Base-by-base conservation (phyloP, 129 eudicot species). In the Flaveria brownii region DNA sequence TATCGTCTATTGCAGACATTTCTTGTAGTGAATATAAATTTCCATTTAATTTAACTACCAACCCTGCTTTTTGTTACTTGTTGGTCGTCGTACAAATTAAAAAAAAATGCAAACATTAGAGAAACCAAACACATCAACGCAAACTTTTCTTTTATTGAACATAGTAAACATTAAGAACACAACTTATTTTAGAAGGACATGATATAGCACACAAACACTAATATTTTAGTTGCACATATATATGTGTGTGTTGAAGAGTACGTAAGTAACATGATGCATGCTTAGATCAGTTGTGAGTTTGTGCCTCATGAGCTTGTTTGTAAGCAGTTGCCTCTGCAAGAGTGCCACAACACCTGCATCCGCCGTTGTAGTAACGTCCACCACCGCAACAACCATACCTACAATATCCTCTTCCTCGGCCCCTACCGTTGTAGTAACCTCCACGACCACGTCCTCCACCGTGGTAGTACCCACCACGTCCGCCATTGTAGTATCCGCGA, bases 331-430 rank as follows among this genome's bases (percentile, higher is more conserved):
- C 79, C 70, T 80, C 83, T 17, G 41, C 79, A 10, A 26, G 46
- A 66, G 75, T 80, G 70, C 75, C 73, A 43, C 83, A 80, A 45
- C 83, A 80, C 69, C 79, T 73, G 20, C 83, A 80, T 50, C 83
- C 79, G n/a, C 70, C 49, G 11, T 66, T 55, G 68, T 73, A 73
- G 70, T 80, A 80, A 73, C 75, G 54, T 23, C 82, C 73, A 3
- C 72, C 72, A 18, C 83, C 73, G 43, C 83, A 80, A 22, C 83
- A 80, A 45, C 83, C 79, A 45, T 41, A 56, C 70, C 75, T 73
- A 52, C 83, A 80, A 54, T 57, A 56, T 16, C 55, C 45, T 42
- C 83, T 4, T 72, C 82, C 71, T 20, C 14, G 83, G 9, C 82
- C 71, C 1, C 78, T 78, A 12, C 78, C 60, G 8, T 72, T 61